These are phyloP conservation scores for Spergularia bocconei DNA, from an alignment of 148 eudicot species.

Conservation along the genomic window DNA sequence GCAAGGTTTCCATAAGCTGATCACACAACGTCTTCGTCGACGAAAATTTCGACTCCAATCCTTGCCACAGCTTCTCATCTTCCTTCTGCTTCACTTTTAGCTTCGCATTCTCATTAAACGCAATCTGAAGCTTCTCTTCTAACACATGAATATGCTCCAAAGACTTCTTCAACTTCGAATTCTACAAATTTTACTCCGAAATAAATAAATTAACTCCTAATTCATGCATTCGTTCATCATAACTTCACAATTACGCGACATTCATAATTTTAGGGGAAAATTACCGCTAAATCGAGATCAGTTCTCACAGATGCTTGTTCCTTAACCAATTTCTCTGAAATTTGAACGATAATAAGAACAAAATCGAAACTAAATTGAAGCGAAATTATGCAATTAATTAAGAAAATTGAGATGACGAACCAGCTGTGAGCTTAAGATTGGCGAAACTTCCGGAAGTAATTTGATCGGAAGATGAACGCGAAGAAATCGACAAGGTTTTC, in stretches of 20 bases:
- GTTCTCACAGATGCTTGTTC: slow-evolving; percentile 90
- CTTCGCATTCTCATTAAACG: slow-evolving; percentile 81
- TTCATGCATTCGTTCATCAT: neutral
- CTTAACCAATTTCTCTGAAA: slow-evolving; percentile 83
- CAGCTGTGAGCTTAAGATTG: slow-evolving; percentile 88
- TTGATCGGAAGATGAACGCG: slow-evolving; percentile 53
- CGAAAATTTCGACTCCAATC: slow-evolving; percentile 82
- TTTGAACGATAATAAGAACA: slow-evolving; percentile 9
- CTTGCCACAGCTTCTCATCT: slow-evolving; percentile 87
- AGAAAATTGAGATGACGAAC: slow-evolving; percentile 28
- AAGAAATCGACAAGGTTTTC: slow-evolving; percentile 44
- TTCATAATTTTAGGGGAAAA: slow-evolving; percentile 12
- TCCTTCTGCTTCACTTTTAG: slow-evolving; percentile 86
- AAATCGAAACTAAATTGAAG: neutral
- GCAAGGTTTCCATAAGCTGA: slow-evolving; percentile 83
- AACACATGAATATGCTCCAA: slow-evolving; percentile 54
- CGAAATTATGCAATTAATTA: neutral
- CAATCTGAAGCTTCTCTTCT: slow-evolving; percentile 80
- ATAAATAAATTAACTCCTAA: neutral
- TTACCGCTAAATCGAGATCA: slow-evolving; percentile 83
- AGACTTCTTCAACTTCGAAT: slow-evolving; percentile 75
- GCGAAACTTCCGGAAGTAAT: slow-evolving; percentile 69
- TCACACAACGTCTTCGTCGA: slow-evolving; percentile 68
- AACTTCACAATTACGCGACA: slow-evolving; percentile 9
- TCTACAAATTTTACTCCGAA: slow-evolving; percentile 38